Evolutionary conservation across 306 rosid genomes (phyloP), one percentile per base, ranked within the genome.

Genomic region (Acacia acuminata): DNA sequence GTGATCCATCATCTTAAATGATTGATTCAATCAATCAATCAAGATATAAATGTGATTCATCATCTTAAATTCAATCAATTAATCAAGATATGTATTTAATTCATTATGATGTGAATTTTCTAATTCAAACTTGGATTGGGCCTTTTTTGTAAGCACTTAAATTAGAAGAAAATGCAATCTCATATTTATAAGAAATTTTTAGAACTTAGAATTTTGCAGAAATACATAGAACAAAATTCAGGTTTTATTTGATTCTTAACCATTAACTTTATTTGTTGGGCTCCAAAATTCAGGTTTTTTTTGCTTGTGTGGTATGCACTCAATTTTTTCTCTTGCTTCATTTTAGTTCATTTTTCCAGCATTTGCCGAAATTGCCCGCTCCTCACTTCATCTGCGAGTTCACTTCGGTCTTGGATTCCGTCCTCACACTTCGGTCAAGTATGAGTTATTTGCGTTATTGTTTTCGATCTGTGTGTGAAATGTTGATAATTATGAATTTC

Each of bases 201-300:
- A 27, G 27, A 27, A 27, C 27, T 27, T 27, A 27, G 27, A 27
- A 27, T 27, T 27, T 27, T 27, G 27, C 27, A 27, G 27, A 27
- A 27, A 27, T 27, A 27, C 27, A 27, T 27, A 27, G 27, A 27
- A 27, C 27, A 27, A 27, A 27, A 27, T 27, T 27, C 27, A 27
- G 27, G 27, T 55, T 63, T 86, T 64, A 36, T 83, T 79, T 89
- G 84, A 90, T 82, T 86, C 97, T 90, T 89, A 84, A 83, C 88
- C 84, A 75, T 75, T 61, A 90, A 80, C 92, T 68, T 75, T 84
- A 27, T 80, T 44, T 71, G 77, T 66, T 81, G 48, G 69, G 20
- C 80, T 79, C 32, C 30, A 5, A 34, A 53, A 73, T 71, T 75
- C 56, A 50, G 79, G 43, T 72, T 79, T 68, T 63, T 63, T 36